Evolutionary conservation across 75 land plant genomes (phyloP).

Genomic region (Pinus tabuliformis): DNA sequence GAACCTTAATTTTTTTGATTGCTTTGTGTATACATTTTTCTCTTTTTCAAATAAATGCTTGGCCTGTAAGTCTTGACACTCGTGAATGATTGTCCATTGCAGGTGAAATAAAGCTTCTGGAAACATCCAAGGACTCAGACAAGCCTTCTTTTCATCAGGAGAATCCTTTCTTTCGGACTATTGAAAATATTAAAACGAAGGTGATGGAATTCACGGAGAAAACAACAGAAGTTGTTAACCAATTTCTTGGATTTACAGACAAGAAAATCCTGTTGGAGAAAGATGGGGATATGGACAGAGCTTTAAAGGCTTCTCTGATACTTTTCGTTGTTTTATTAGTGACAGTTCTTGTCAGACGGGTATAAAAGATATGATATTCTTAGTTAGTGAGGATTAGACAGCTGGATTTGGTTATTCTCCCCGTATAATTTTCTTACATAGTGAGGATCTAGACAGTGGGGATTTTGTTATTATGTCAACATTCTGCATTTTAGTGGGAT

Average conservation of each 20-base stretch:
- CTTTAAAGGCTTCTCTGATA: conserved; percentile 19
- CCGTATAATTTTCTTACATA: too few species aligned
- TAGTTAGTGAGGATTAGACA: neutral
- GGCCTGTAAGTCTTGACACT: neutral
- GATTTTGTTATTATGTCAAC: too few species aligned
- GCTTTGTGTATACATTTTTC: neutral
- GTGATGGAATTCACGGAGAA: conserved; percentile 5
- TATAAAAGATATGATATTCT: neutral
- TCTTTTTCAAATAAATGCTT: neutral
- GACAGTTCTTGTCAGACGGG: conserved; percentile 6
- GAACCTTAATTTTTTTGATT: neutral
- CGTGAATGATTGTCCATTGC: neutral
- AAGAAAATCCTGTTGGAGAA: neutral
- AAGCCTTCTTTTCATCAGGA: neutral
- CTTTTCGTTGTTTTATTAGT: conserved; percentile 10
- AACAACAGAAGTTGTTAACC: conserved; percentile 11
- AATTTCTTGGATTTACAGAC: conserved; percentile 16
- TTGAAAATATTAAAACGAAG: conserved; percentile 15
- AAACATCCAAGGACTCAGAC: neutral
- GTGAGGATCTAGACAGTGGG: too few species aligned
- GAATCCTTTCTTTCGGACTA: conserved; percentile 2
- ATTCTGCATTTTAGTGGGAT: too few species aligned
- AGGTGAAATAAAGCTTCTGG: neutral
- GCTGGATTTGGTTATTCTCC: too few species aligned
- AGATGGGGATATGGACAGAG: conserved; percentile 13